A percentile compares a stretch with the other conserved stretches of the same genome.
Conservation (phyloP, 164 flowering plant species). For the Stephania yunnanensis region DNA sequence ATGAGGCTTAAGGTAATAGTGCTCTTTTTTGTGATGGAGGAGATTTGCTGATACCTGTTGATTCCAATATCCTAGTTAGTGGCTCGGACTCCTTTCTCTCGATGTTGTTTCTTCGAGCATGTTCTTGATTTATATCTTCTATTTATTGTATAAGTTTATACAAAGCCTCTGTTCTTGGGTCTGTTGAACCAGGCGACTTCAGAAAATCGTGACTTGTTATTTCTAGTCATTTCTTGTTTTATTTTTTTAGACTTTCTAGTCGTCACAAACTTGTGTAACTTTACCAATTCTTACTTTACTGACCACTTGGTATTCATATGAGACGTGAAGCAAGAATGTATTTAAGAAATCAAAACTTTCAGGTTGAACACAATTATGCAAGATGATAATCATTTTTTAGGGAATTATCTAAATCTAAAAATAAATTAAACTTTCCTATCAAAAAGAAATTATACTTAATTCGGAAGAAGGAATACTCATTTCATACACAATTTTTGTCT, state of each 20-base stretch:
- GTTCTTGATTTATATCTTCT: neutral
- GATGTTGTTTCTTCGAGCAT: neutral
- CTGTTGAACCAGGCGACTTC: neutral
- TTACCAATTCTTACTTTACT: neutral
- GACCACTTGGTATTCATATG: too few relatives aligned
- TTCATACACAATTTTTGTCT: neutral
- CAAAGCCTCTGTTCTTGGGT: neutral
- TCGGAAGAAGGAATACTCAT: too few relatives aligned
- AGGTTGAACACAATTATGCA: too few relatives aligned
- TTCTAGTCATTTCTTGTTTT: neutral
- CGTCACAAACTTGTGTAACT: neutral
- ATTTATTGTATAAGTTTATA: too few relatives aligned
- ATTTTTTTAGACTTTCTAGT: neutral
- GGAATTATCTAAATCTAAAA: too few relatives aligned
- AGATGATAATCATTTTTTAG: too few relatives aligned
- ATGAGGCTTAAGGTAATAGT: conserved; percentile 79
- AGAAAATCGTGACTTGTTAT: neutral
- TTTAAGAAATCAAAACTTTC: too few relatives aligned
- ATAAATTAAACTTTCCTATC: too few relatives aligned
- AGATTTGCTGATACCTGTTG: neutral
- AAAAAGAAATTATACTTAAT: too few relatives aligned
- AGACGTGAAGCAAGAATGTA: too few relatives aligned
- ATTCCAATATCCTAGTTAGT: neutral
- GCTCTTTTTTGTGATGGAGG: neutral
- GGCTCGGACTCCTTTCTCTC: neutral